Conservation (phyloP, 352 stramenopile genomes). For the Globisporangium okanoganense region DNA sequence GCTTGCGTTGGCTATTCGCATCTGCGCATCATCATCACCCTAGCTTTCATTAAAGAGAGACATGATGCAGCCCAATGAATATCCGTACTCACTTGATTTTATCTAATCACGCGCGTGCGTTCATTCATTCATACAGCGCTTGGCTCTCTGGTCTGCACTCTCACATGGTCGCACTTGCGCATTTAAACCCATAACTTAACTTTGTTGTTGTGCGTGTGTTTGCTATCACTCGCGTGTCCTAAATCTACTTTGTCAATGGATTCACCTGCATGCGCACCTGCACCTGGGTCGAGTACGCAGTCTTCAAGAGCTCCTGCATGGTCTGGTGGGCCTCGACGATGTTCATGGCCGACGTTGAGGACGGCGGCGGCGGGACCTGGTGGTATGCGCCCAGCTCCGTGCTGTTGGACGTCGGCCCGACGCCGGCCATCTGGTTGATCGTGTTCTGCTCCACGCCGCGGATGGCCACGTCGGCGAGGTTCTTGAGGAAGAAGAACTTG, state of each 20-base stretch:
- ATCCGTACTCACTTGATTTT: background rate
- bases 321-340: constrained; percentile 57
- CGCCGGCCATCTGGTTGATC: constrained; percentile 27
- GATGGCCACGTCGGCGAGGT: constrained; percentile 73
- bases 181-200: constrained; percentile 36
- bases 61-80: background rate
- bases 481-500: constrained; percentile 83
- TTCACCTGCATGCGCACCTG: constrained; percentile 84
- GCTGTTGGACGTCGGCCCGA: constrained; percentile 9
- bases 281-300: constrained; percentile 78
- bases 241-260: constrained; percentile 30
- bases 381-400: constrained; percentile 21
- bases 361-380: constrained; percentile 30
- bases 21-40: too few relatives aligned
- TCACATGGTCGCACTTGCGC: background rate
- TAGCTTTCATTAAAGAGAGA: background rate
- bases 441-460: constrained; percentile 82
- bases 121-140: too few relatives aligned
- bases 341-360: constrained; percentile 42
- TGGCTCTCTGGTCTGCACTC: background rate
- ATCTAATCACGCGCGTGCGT: too few relatives aligned
- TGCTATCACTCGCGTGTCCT: background rate
- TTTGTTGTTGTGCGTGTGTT: constrained; percentile 1
- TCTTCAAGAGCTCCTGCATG: constrained; percentile 83
- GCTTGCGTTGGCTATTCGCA: too few relatives aligned